Base-by-base conservation (phyloP, 495 filamentous ascomycete species). In the Neurospora sp. region DNA sequence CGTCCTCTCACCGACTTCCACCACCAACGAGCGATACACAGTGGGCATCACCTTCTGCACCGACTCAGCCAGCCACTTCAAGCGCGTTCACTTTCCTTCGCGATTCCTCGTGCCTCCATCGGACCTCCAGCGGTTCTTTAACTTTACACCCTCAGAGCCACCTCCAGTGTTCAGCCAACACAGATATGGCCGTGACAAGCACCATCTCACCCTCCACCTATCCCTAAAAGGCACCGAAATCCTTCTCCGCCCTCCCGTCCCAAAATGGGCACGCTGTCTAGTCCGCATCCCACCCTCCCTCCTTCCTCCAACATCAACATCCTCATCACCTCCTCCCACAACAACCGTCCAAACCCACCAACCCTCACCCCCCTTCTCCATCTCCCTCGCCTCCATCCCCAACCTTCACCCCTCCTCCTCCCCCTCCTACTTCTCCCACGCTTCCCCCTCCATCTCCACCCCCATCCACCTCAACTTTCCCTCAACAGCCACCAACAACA, bases 31-130 rank as follows among this genome's bases (percentile, higher is more conserved):
- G 39, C 54, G 54, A 37, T 46, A 73, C 12, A 75, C 62, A 14
- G 40, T 75, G 14, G 74, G 74, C 39, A 75, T 75, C 40, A 72
- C 72, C 16, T 42, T 75, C n/a, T 75, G 74, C 62, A 39, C 40
- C 18, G 71, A 73, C 37, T 37, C 46, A 37, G 54, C 37, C 8
- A 71, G 71, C 35, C 72, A 69, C 37, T 39, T 73, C 35, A 73
- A 72, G 40, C 72, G 74, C 10, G 70, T 75, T 12, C 74, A 75
- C 11, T 75, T 62, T 38, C 74, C 74, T 31, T 72, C 70, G 16
- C 42, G 74, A 0, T 75, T 75, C 39, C 39, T 75, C 14, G 27
- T 75, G 7, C 71, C 74, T 66, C 27, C 54, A 66, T 35, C 54
- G 2, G 54, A 66, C 27, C 23, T 66, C 6, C 6, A 66, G 54